Evolutionary conservation across 192 early-diverging fungal genomes (phyloP), one percentile per base, ranked within the genome.

Genomic region (Coemansia sp.): DNA sequence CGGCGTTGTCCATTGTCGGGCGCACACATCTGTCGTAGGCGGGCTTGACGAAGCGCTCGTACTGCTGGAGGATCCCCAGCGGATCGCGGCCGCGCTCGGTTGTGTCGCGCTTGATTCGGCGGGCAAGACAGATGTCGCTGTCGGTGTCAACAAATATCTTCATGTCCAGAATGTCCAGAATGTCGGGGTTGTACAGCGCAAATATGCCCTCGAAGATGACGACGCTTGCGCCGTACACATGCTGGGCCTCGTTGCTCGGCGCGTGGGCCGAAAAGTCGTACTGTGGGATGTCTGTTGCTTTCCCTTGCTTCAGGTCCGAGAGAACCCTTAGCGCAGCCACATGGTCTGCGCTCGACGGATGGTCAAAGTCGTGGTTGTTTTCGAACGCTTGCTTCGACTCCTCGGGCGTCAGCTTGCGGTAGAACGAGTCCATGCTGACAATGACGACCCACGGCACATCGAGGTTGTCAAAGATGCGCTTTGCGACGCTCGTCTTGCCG

Each of bases 161-260:
- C 36, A 91, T 65, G 70, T 92, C 90, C 92, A 94, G 90, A 71
- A 95, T 73, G 30, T 88, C 83, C 14, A 90, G 79, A 23, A 98
- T 86, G 33, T 72, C 81, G 29, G 87, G 84, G 65, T 95, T 92
- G 68, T 94, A 94, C 30, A 98, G 75, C 8, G 94, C 96, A 86
- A 98, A 97, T 61, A 98, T 98, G 45, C 96, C 96, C 69, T 98
- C 96, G 75, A 98, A 97, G 44, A 97, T 93, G 42, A 98, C 84
- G 6, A 98, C 90, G 57, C 94, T 96, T 19, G 95, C 96, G 52
- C 94, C 94, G 72, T 98, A 97, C 10, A 96, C 73, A 3, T 86
- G 77, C 59, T 84, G 87, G 8, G 83, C 75, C 57, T 88, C 70
- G 33, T 40, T 59, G 62, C 85, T 87, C 60, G 92, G 84, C 67